Base-by-base conservation (phyloP, 2,329 filamentous ascomycete genomes). In the Xylaria sp. region DNA sequence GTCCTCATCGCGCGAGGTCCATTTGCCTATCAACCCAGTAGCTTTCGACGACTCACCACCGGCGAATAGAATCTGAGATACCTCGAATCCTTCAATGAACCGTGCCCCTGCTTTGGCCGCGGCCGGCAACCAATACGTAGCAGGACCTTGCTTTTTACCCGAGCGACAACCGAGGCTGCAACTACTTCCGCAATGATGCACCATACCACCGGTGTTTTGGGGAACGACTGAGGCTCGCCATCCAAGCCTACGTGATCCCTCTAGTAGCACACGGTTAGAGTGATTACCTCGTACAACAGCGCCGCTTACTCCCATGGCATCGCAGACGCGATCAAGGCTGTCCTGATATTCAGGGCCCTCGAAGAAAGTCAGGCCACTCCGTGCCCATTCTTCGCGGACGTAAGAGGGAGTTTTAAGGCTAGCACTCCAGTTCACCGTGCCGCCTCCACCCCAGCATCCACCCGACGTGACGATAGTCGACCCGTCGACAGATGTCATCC, bases 351-450 rank as follows among this genome's bases (percentile, higher is more conserved):
- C 89, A 0, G 85, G 78, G 0, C 90, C 90, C 0, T 88, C 89
- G 78, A 97, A 97, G 74, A 97, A 91, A 0, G 87, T 85, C 27
- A 98, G 82, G 0, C 90, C 89, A 17, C 81, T 75, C 56, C 83
- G 79, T 59, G 92, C 90, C 94, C 95, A 98, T 80, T 97, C 93
- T 72, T 88, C 84, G 3, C 94, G 88, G 1, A 97, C 92, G 71
- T 85, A 92, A 30, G 87, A 89, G 76, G 95, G 93, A 0, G 93
- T 92, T 73, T 85, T 83, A 60, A 90, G 81, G 59, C 82, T 82
- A 8, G 88, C 87, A 75, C 85, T 92, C 94, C 94, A 98, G 79
- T 98, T 98, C 74, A 97, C 81, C 0, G 93, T 93, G 5, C 94
- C 94, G 64, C 94, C 94, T 50, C 94, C 94, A 34, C 94, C 94